These are phyloP conservation scores for Ambrosia artemisiifolia DNA, from an alignment of 129 eudicot species.

Conservation along the genomic window DNA sequence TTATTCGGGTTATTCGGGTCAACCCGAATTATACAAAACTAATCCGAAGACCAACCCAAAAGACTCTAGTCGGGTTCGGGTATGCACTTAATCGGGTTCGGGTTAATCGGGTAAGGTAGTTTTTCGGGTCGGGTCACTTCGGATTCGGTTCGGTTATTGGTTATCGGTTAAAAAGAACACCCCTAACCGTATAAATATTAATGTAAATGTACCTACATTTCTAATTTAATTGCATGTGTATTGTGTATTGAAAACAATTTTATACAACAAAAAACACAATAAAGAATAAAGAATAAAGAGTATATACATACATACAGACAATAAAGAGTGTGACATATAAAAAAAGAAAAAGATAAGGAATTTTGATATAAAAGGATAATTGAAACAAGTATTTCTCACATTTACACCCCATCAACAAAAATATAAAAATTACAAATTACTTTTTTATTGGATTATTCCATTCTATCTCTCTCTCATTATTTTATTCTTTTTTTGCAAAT, in stretches of 20 bases:
- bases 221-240: not conserved
- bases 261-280: not conserved
- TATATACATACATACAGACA: too few relatives aligned
- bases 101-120: too few relatives aligned
- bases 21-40: too few relatives aligned
- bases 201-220: not conserved
- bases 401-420: constrained; percentile 52
- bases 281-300: not conserved
- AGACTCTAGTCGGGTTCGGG: too few relatives aligned
- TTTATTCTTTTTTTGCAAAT: constrained; percentile 44
- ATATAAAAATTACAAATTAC: constrained; percentile 35
- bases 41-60: too few relatives aligned
- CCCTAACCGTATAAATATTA: not conserved
- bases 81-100: too few relatives aligned
- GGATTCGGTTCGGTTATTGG: too few relatives aligned
- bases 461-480: constrained; percentile 36
- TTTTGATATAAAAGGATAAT: constrained; percentile 17
- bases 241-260: not conserved
- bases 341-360: not conserved
- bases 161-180: too few relatives aligned
- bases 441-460: constrained; percentile 37
- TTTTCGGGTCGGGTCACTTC: too few relatives aligned
- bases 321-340: not conserved
- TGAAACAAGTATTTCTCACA: constrained; percentile 40
- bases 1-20: too few relatives aligned